These are phyloP conservation scores for Tetramitus jugosus DNA, from an alignment of 208 protist genomes.

Conservation along the genomic window DNA sequence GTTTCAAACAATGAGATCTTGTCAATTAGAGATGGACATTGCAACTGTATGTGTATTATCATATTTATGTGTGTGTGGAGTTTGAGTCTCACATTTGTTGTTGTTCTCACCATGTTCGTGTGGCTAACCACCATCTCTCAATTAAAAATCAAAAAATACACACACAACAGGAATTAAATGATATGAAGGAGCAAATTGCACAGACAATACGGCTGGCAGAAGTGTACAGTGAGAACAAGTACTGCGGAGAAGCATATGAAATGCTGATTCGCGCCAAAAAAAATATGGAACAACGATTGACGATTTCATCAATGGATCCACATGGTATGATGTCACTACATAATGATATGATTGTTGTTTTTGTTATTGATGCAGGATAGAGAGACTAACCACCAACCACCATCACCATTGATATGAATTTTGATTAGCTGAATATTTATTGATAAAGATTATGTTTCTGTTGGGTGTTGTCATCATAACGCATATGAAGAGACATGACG, in stretches of 20 bases:
- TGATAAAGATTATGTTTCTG: background rate
- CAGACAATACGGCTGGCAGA: background rate
- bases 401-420: background rate
- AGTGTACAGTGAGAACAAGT: background rate
- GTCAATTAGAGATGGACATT: too few relatives aligned
- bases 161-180: too few relatives aligned
- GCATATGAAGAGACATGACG: background rate
- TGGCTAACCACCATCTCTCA: too few relatives aligned
- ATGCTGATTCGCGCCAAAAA: background rate
- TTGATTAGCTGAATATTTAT: conserved; percentile 3
- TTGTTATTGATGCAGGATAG: too few relatives aligned
- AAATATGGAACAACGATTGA: background rate
- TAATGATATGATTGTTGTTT: too few relatives aligned
- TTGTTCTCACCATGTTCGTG: too few relatives aligned
- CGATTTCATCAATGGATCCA: background rate
- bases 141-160: too few relatives aligned
- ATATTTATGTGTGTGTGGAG: too few relatives aligned
- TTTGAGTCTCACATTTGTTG: too few relatives aligned
- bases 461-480: background rate
- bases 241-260: background rate
- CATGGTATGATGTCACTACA: background rate
- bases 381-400: too few relatives aligned
- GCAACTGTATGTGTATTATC: too few relatives aligned
- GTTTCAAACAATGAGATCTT: too few relatives aligned
- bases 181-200: background rate